Conservation (phyloP, 257 asterid genomes). For the Ophiorrhiza pumila region DNA sequence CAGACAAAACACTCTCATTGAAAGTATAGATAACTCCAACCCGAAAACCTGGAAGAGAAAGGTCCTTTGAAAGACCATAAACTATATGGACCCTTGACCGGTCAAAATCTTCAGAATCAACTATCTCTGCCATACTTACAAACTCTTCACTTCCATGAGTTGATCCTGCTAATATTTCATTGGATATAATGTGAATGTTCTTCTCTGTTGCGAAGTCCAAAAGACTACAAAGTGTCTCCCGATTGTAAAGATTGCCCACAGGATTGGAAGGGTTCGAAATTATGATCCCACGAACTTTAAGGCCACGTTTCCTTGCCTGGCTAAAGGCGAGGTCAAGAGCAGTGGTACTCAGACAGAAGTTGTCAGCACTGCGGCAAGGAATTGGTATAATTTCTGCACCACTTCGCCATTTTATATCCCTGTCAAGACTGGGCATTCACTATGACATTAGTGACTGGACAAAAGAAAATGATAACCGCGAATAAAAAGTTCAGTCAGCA, state of each 20-base stretch:
- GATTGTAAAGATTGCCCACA: slow-evolving; percentile 44
- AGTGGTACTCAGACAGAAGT: slow-evolving; percentile 44
- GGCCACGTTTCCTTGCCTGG: slow-evolving; percentile 66
- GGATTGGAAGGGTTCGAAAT: slow-evolving; percentile 65
- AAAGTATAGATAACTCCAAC: slow-evolving; percentile 40
- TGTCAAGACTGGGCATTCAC: slow-evolving; percentile 46
- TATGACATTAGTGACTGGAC: slow-evolving; percentile 15
- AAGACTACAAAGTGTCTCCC: slow-evolving; percentile 45
- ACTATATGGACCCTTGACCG: slow-evolving; percentile 50
- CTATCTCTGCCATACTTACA: slow-evolving; percentile 52
- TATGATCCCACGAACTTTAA: slow-evolving; percentile 57
- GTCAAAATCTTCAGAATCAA: slow-evolving; percentile 41
- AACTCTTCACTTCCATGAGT: slow-evolving; percentile 45
- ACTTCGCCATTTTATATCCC: slow-evolving; percentile 60
- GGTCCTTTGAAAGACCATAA: slow-evolving; percentile 49
- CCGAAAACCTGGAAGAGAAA: slow-evolving; percentile 47
- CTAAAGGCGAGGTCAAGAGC: slow-evolving; percentile 58
- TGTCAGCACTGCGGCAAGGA: slow-evolving; percentile 69
- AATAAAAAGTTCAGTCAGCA: not conserved
- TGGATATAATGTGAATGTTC: slow-evolving; percentile 57
- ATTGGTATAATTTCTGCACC: slow-evolving; percentile 63
- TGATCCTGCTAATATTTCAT: slow-evolving; percentile 46
- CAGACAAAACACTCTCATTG: slow-evolving; percentile 41
- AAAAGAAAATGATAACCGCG: slow-evolving; percentile 6
- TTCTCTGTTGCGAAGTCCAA: slow-evolving; percentile 60